Evolutionary conservation across 1,284 basidiomycete genomes (phyloP), one percentile per base, ranked within the genome.

Genomic region (Leccinum fallax): DNA sequence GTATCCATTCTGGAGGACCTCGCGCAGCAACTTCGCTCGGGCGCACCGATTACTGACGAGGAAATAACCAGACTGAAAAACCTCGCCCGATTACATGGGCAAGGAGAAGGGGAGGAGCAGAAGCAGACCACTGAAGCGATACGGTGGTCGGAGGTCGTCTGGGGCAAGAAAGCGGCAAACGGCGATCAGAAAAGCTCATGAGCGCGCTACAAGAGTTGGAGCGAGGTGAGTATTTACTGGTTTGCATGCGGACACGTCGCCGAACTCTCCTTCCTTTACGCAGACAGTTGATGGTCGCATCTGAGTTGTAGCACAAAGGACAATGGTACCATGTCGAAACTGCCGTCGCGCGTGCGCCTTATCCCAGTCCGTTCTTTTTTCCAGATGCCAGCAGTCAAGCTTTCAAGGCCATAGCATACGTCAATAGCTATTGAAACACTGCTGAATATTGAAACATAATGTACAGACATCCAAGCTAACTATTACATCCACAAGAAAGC

Each of bases 1-100:
- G 77, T 83, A 57, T 83, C 85, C n/a, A 82, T 90, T 63, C 78
- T 90, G 58, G 80, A 85, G 59, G 81, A 83, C 56, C 79, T 88
- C 59, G 77, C 77, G 4, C 70, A 74, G 21, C 82, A 82, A 60
- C 71, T 89, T 55, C 76, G 77, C 40, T 76, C 79, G 0, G 78
- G 78, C 40, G 78, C 77, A 54, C 53, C 63, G n/a, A 71, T 84
- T 55, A 68, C 80, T 9, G 71, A 77, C 61, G 80, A 74, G 40
- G 86, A 88, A 66, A 71, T 88, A 53, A 79, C 76, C 43, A 73
- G 81, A 63, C 70, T 86, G 53, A 79, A 77, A 65, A 77, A 77
- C 61, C 78, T 89, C 30, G 81, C 79, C 11, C 74, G 74, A 30
- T 68, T 77, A 24, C 71, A 76, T 26, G 66, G 63, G 11, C 59